Conservation (phyloP, 306 rosid species). For the Pterocarpus santalinus region DNA sequence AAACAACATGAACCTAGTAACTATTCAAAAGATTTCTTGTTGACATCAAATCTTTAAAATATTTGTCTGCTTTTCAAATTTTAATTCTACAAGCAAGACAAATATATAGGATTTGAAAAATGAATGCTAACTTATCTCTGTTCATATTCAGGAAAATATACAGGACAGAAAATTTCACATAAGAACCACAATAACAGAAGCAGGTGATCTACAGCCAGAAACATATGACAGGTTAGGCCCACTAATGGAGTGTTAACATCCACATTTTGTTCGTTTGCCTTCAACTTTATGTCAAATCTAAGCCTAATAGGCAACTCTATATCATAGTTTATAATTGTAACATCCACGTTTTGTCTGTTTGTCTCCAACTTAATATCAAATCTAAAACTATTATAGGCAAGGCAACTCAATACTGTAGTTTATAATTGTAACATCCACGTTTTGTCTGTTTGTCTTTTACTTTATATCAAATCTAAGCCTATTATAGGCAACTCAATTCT, state of each 20-base stretch:
- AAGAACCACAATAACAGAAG: slow-evolving; percentile 44
- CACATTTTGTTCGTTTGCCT: slow-evolving; percentile 29
- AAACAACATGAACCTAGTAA: slow-evolving; percentile 55
- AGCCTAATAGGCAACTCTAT: slow-evolving; percentile 4
- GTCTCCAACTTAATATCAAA: neutral
- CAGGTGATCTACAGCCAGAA: slow-evolving; percentile 49
- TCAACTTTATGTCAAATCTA: slow-evolving; percentile 28
- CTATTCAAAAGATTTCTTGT: slow-evolving; percentile 36
- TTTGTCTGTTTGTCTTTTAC: slow-evolving; percentile 19
- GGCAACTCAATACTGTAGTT: neutral
- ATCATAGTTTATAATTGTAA: neutral
- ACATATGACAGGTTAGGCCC: slow-evolving; percentile 50
- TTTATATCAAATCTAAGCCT: slow-evolving; percentile 24
- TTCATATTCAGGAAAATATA: slow-evolving; percentile 51
- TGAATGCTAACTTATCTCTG: slow-evolving; percentile 21
- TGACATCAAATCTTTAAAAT: slow-evolving; percentile 14
- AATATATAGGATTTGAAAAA: neutral
- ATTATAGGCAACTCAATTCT: slow-evolving; percentile 9
- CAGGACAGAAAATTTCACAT: slow-evolving; percentile 40
- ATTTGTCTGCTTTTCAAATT: slow-evolving; percentile 27
- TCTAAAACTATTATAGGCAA: neutral
- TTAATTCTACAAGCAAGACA: slow-evolving; percentile 29
- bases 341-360: slow-evolving; percentile 19
- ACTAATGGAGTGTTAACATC: slow-evolving; percentile 19
- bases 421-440: neutral